Conservation (phyloP, 352 stramenopile genomes). For the Phytopythium oedochilum region DNA sequence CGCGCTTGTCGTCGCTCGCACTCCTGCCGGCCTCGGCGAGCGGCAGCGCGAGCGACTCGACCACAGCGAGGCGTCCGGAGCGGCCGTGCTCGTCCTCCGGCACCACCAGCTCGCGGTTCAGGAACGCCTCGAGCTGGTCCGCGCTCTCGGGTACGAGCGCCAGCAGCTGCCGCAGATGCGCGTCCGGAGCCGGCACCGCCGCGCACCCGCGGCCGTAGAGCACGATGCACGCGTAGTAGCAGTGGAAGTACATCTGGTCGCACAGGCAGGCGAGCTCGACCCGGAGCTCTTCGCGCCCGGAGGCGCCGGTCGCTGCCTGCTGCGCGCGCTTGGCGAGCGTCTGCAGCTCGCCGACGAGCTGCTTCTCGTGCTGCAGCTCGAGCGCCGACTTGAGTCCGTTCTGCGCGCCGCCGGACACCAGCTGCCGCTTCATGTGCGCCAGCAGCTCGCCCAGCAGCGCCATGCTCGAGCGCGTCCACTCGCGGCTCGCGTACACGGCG, state of each 20-base stretch:
- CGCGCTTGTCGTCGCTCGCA: constrained; percentile 6
- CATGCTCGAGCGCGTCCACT: constrained; percentile 52
- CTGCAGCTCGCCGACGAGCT: constrained; percentile 49
- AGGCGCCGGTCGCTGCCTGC: constrained; percentile 35
- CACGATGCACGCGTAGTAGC: constrained; percentile 68
- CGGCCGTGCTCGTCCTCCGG: constrained; percentile 5
- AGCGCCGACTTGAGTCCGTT: constrained; percentile 58
- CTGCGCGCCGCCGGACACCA: constrained; percentile 42
- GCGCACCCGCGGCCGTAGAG: constrained; percentile 63
- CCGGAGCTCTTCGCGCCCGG: constrained; percentile 45
- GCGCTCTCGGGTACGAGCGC: constrained; percentile 31
- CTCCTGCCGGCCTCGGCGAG: constrained; percentile 16
- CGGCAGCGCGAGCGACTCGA: constrained; percentile 44
- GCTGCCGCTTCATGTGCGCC: constrained; percentile 46
- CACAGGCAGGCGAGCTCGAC: constrained; percentile 60
- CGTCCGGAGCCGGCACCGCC: constrained; percentile 49
- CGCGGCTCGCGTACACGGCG: constrained; percentile 52
- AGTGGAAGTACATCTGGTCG: constrained; percentile 82
- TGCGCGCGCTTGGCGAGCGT: constrained; percentile 41
- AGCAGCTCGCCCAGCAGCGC: constrained; percentile 44
- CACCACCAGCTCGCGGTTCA: constrained; percentile 44
- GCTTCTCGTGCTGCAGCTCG: constrained; percentile 49
- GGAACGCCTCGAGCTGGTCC: constrained; percentile 42
- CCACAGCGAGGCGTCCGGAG: constrained; percentile 6
- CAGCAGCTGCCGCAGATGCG: constrained; percentile 56